Evolutionary conservation across 1,284 basidiomycete species (phyloP), one percentile per base, ranked within the genome.

Genomic region (Cryptococcus sp.): DNA sequence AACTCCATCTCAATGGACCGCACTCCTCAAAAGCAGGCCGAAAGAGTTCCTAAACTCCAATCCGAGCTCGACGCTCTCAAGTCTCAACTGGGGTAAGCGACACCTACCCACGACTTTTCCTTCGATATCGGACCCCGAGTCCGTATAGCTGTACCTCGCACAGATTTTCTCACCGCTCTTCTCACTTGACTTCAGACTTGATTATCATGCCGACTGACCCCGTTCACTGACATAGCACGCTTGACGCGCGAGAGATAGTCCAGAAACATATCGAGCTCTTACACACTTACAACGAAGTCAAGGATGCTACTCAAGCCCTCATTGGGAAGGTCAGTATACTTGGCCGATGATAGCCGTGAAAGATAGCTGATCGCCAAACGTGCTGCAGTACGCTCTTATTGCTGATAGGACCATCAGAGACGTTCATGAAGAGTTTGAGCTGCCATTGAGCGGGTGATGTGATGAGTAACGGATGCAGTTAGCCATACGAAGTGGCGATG

Each of bases 221-320:
- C n/a, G 22, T 22, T 34, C 22, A 1, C 20, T 37, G 17, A 19
- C 22, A 6, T 17, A 74, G 74, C 16, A 65, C 56, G 23, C 52
- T 57, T 45, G 70, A 77, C 54, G 65, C 76, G 5, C 59, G 71
- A 19, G 59, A 59, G 8, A 64, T 77, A 49, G 64, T 75, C 22
- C 61, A 69, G 52, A 52, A 59, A 15, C 77, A 79, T 55, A 76
- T 77, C 54, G 55, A 70, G 25, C 64, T 74, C 0, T 60, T 79
- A 19, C 77, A 79, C 54, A 70, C 68, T 17, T 78, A 78, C 65
- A 78, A 79, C 54, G 77, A 77, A 57, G 72, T 75, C 67, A 79
- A 79, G 63, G 77, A 79, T 59, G 71, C 63, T 6, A 63, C 75
- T 15, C 77, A 79, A 58, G 58, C 66, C 0, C 63, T 78, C 3